Conservation (phyloP, 2,329 filamentous ascomycete species). For the Fonsecaea multimorphosa region DNA sequence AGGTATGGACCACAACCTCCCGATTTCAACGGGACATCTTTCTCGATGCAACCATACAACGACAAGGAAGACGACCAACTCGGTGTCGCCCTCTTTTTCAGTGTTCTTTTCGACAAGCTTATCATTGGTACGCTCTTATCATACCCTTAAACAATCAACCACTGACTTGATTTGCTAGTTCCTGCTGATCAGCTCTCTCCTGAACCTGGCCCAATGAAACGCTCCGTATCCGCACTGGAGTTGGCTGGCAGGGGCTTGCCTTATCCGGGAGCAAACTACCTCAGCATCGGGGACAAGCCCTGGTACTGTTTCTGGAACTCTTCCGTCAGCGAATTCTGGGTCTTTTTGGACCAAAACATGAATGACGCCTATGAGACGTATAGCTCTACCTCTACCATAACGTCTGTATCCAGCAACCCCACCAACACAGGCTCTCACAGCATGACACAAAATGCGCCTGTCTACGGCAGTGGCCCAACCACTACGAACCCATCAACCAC, state of each 20-base stretch:
- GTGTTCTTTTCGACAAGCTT: slow-evolving; percentile 67
- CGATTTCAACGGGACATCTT: slow-evolving; percentile 49
- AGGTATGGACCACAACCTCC: slow-evolving; percentile 69
- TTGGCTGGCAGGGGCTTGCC: slow-evolving; percentile 35
- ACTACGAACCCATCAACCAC: slow-evolving; percentile 34
- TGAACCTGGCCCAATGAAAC: slow-evolving; percentile 40
- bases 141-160: slow-evolving; percentile 5
- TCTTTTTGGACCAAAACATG: slow-evolving; percentile 65
- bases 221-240: slow-evolving; percentile 32
- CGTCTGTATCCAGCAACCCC: slow-evolving; percentile 26
- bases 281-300: slow-evolving; percentile 63
- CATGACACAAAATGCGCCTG: slow-evolving; percentile 13
- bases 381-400: slow-evolving; percentile 35
- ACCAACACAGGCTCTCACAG: slow-evolving; percentile 22
- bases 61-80: slow-evolving; percentile 63
- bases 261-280: slow-evolving; percentile 45
- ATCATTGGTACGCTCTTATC: slow-evolving; percentile 54
- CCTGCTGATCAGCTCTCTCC: slow-evolving; percentile 47
- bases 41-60: slow-evolving; percentile 60
- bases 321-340: slow-evolving; percentile 70
- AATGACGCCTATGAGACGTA: slow-evolving; percentile 39
- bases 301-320: slow-evolving; percentile 75
- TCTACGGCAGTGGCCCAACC: slow-evolving; percentile 20
- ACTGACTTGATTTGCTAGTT: slow-evolving; percentile 36
- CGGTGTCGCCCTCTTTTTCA: slow-evolving; percentile 70